Conservation (phyloP, 352 stramenopile genomes). For the Phytophthora brassicae region DNA sequence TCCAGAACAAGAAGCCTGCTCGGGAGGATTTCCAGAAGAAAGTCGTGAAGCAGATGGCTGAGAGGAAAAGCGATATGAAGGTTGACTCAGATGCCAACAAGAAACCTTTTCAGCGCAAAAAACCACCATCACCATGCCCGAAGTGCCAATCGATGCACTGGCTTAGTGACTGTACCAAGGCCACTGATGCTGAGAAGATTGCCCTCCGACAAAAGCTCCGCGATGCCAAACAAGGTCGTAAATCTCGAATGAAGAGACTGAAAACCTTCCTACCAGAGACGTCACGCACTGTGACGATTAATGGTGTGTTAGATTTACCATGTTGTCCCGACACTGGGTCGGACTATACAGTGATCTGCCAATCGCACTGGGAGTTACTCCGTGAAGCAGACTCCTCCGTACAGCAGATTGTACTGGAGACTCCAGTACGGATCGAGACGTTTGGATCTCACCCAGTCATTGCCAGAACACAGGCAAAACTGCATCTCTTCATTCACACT, state of each 20-base stretch:
- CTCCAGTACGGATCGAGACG: background rate
- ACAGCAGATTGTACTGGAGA: background rate
- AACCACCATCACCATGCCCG: background rate
- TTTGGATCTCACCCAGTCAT: background rate
- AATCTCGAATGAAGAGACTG: background rate
- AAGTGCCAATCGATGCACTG: too few relatives aligned
- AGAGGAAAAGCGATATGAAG: background rate
- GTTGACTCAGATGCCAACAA: too few relatives aligned
- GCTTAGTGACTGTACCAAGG: background rate
- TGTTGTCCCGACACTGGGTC: background rate
- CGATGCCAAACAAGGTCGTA: background rate
- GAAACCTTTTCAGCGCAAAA: too few relatives aligned
- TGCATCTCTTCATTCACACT: background rate
- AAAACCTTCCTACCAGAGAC: background rate
- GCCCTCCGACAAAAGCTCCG: background rate
- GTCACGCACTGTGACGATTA: too few relatives aligned
- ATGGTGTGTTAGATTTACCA: background rate
- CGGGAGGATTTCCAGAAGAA: background rate
- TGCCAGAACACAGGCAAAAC: background rate
- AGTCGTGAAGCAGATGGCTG: background rate
- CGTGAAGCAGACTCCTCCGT: background rate
- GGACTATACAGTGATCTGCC: background rate
- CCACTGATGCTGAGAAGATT: slow-evolving; percentile 1
- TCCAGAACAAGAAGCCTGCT: background rate
- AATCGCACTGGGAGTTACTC: background rate